These are phyloP conservation scores for Phlyctochytrium bullatum DNA, from an alignment of 192 early-diverging fungal species.

Conservation along the genomic window DNA sequence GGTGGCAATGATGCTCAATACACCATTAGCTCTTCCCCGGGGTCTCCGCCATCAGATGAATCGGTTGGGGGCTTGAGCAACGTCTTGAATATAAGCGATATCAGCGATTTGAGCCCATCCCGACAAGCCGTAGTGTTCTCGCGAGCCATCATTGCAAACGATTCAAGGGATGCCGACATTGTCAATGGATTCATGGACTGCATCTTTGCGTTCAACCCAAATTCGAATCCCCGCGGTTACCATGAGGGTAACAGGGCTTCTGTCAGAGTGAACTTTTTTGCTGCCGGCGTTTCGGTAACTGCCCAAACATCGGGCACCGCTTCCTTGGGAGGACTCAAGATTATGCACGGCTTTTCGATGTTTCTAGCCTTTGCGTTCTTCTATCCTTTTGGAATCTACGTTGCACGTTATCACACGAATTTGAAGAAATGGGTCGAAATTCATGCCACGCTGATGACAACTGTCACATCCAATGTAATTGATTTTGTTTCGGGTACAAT, in stretches of 20 bases:
- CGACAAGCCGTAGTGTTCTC: slow-evolving; percentile 13
- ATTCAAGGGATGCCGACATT: slow-evolving; percentile 26
- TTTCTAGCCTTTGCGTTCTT: slow-evolving; percentile 30
- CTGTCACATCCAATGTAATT: slow-evolving; percentile 30
- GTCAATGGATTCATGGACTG: slow-evolving; percentile 14
- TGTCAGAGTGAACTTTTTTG: slow-evolving; percentile 27
- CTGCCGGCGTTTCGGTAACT: not conserved
- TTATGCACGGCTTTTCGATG: slow-evolving; percentile 34
- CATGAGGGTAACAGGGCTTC: slow-evolving; percentile 24
- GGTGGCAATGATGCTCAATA: no score
- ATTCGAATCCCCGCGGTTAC: slow-evolving; percentile 8
- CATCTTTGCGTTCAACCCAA: slow-evolving; percentile 31
- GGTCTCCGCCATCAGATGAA: no score
- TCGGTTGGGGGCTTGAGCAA: no score
- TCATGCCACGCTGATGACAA: slow-evolving; percentile 28
- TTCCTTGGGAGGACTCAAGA: slow-evolving; percentile 16
- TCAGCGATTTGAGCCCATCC: no score
- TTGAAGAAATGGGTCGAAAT: slow-evolving; percentile 25
- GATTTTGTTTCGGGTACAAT: slow-evolving; percentile 8
- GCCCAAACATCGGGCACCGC: not conserved
- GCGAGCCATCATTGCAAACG: slow-evolving; percentile 16
- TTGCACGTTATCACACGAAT: slow-evolving; percentile 29
- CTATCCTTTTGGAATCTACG: slow-evolving; percentile 36
- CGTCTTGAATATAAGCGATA: no score
- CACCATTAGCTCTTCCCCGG: no score